phyloP scores from a whole-genome alignment of 495 filamentous ascomycete genomes.

The Letharia columbiana region DNA sequence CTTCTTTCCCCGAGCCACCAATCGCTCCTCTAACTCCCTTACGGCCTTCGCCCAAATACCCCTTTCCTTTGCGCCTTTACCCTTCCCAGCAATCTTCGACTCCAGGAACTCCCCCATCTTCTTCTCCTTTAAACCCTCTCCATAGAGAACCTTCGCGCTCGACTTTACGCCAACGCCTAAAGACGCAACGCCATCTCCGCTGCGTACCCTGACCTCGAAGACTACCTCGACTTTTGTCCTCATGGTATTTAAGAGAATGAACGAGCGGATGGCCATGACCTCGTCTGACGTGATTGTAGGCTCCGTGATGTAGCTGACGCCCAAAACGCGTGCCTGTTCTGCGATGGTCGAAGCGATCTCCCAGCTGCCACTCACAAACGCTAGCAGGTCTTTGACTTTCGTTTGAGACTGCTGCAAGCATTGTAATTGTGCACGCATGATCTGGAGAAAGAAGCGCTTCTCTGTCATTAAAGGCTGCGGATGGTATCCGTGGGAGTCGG shows the following conservation, averaged over 20 bases:
- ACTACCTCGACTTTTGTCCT: slow-evolving; percentile 52
- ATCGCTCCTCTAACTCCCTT: slow-evolving; percentile 44
- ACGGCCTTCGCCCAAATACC: slow-evolving; percentile 49
- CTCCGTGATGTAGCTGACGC: slow-evolving; percentile 45
- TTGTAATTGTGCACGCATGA: slow-evolving; percentile 50
- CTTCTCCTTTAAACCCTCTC: slow-evolving; percentile 53
- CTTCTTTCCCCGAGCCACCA: slow-evolving; percentile 49
- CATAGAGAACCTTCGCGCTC: slow-evolving; percentile 52
- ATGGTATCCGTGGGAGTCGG: slow-evolving; percentile 32
- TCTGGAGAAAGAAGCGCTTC: slow-evolving; percentile 63
- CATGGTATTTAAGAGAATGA: slow-evolving; percentile 47
- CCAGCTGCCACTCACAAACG: slow-evolving; percentile 51
- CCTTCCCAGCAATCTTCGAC: slow-evolving; percentile 30
- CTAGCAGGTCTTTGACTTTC: slow-evolving; percentile 46
- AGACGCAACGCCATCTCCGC: slow-evolving; percentile 29
- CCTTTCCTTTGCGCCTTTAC: slow-evolving; percentile 30
- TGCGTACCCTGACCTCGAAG: slow-evolving; percentile 42
- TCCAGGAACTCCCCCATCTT: slow-evolving; percentile 56
- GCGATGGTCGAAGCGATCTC: slow-evolving; percentile 43
- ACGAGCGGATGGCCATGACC: slow-evolving; percentile 42
- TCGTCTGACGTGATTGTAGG: slow-evolving; percentile 48
- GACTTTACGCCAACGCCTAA: slow-evolving; percentile 30
- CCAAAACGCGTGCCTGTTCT: slow-evolving; percentile 47
- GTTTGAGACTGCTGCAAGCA: slow-evolving; percentile 42
- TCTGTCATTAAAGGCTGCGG: slow-evolving; percentile 38